Base-by-base conservation (phyloP, 306 rosid genomes). In the Ochetophila trinervis region DNA sequence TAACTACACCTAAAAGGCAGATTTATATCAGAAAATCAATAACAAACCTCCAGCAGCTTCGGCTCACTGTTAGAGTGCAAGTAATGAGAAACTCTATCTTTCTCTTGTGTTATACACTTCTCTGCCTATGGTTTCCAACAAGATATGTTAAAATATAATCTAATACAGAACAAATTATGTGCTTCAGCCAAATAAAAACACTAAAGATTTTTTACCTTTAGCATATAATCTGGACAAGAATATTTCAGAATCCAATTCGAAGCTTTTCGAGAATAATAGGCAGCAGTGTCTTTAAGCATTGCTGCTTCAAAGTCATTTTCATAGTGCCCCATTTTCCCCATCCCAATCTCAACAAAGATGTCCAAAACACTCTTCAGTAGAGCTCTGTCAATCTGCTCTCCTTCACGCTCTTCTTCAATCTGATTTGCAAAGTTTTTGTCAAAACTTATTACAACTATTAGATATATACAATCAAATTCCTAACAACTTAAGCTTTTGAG, bases 321-420 rank as follows among this genome's bases (percentile, higher is more conserved):
- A 47, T 81, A 66, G 42, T 60, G 68, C 34, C 74, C 83, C 82
- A 70, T 80, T 65, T 75, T 72, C 51, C 69, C 83, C 70, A 76
- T 76, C 20, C 88, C 90, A 27, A 90, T 83, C 84, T 90, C 90
- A 10, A 78, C 72, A 74, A 76, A 82, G 66, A 87, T 72, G 68
- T 78, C 85, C 63, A 87, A 66, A 50, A 82, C 76, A 62, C 82
- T 76, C 66, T 83, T 83, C 62, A 87, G 61, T 59, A 90, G 59
- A 73, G 81, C 82, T 65, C 70, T 72, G 54, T 90, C 88, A 54
- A 87, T 83, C 72, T 83, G 76, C 79, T 79, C 85, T 70, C 86
- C 91, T 53, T 86, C 88, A 32, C 78, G 85, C 56, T 81, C 84
- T 60, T 72, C 76, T 69, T 72, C 84, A 68, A 85, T 83, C 97